Evolutionary conservation across 305 asterid species (phyloP), one percentile per base, ranked within the genome.

Genomic region (Rubia peregrina): DNA sequence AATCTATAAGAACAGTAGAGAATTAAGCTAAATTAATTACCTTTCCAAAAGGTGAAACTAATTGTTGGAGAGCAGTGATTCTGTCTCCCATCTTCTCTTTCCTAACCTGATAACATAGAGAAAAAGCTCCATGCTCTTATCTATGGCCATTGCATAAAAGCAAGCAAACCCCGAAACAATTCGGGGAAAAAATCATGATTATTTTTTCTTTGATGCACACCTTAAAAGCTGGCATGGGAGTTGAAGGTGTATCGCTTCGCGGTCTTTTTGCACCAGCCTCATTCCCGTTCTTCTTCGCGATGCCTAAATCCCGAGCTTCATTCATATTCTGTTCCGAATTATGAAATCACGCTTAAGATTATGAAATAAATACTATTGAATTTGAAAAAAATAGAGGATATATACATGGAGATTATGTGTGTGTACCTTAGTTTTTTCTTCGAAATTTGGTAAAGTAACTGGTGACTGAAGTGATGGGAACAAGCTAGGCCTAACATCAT

Each of bases 51-150:
- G 98, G 98, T 61, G 98, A 89, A 79, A 93, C 97, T 85, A 93
- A 90, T 90, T 93, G 98, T 86, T 93, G 98, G 75, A 93, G 95
- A 72, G 98, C 96, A 80, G 97, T 93, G 89, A 93, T 91, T 93
- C 98, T 91, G 97, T 93, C 98, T 83, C 98, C 98, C 97, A 93
- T 88, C 87, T 90, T 93, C 88, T 93, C 98, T 86, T 93, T 93
- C 85, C 94, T 88, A 81, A 85, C 98, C 98, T 93, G 79, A 76
- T 60, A 64, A n/a, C 24, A n/a, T 19, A 76, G 72, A 75, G 75
- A 77, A 74, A 69, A 88, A 74, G 26, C 69, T 63, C 61, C 60
- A 83, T 78, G 75, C 78, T 74, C 76, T 76, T 74, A 69, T 69
- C 40, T 59, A 71, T 71, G 44, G 60, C 65, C 70, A 60, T 73